Base-by-base conservation (phyloP, 176 grass and related monocot genomes). In the Paspalum notatum region DNA sequence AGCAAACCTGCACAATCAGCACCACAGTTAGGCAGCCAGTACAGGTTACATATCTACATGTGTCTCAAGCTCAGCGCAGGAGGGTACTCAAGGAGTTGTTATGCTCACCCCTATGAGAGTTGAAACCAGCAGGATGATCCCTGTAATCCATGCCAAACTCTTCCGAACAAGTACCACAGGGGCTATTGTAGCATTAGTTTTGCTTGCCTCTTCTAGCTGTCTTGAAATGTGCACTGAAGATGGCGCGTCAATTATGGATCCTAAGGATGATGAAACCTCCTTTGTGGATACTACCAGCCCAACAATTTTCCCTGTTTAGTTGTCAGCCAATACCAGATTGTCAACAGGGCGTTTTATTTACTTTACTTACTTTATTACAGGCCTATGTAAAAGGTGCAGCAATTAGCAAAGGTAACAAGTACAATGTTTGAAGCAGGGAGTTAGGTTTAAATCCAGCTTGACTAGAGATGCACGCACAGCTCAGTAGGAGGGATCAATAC, bases 61-160 rank as follows among this genome's bases (percentile, higher is more conserved):
- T 9, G 12, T 71, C 40, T 62, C 53, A 49, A 64, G 57, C 32
- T 73, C 9, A 63, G 18, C 5, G 5, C 27, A 43, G 7, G 52
- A 63, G 18, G 21, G 48, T 37, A 39, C 13, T 12, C 32, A n/a
- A 59, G 21, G 22, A 62, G 59, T 62, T 32, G 32, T 66, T 62
- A 55, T 69, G 52, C 90, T 94, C 68, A 98, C 95, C 92, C 95
- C 95, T 13, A 98, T 89, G 83, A 98, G 57, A 82, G 88, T 95
- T 42, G 92, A 95, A 52, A 98, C 79, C 54, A 98, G 79, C 76
- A 98, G 82, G 76, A 98, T 98, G 82, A 98, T 77, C 63, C 90
- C 90, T 45, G 90, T 98, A 86, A 91, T 98, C 92, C 92, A 98
- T 48, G 95, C 92, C 78, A 98, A 90, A 84, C 70, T 95, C 56